phyloP scores from a whole-genome alignment of 2,329 filamentous ascomycete species.

The Claviceps africana region DNA sequence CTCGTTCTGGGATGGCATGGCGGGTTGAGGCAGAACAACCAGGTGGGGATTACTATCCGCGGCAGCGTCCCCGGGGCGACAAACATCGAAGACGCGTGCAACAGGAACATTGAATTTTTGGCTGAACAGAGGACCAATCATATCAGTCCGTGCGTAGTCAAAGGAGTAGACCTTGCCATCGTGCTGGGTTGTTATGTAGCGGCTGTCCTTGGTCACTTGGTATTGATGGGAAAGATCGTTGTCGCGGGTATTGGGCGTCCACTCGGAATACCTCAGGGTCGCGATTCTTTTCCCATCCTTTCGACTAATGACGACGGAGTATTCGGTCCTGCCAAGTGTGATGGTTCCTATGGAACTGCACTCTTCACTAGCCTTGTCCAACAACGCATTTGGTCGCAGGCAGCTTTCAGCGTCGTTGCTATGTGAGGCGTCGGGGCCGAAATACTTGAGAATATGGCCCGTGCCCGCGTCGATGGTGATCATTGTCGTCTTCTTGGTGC shows the following conservation, averaged over 20 bases:
- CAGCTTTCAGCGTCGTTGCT: conserved; percentile 63
- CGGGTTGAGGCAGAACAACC: conserved; percentile 74
- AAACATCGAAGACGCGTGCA: conserved; percentile 78
- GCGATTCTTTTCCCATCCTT: conserved; percentile 63
- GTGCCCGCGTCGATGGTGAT: conserved; percentile 80
- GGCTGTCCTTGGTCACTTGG: conserved; percentile 63
- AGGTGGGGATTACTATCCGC: conserved; percentile 57
- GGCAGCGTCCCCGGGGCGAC: conserved; percentile 53
- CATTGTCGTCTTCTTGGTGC: conserved; percentile 79
- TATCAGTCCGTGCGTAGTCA: conserved; percentile 45
- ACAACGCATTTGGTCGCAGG: conserved; percentile 50
- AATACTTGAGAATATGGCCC: conserved; percentile 70
- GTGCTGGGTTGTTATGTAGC: conserved; percentile 76
- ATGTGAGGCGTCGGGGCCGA: conserved; percentile 58
- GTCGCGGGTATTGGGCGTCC: conserved; percentile 85
- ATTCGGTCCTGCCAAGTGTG: conserved; percentile 75
- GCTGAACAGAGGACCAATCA: conserved; percentile 45
- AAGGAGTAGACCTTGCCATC: conserved; percentile 76
- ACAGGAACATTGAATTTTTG: conserved; percentile 64
- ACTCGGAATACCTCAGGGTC: conserved; percentile 85
- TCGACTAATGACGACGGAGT: conserved; percentile 74
- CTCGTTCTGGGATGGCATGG: conserved; percentile 43
- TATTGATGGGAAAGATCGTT: conserved; percentile 78
- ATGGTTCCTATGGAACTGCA: conserved; percentile 71
- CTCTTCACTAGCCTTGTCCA: conserved; percentile 54